Conservation (phyloP, 1,284 basidiomycete species). For the Lentinus polychrous region DNA sequence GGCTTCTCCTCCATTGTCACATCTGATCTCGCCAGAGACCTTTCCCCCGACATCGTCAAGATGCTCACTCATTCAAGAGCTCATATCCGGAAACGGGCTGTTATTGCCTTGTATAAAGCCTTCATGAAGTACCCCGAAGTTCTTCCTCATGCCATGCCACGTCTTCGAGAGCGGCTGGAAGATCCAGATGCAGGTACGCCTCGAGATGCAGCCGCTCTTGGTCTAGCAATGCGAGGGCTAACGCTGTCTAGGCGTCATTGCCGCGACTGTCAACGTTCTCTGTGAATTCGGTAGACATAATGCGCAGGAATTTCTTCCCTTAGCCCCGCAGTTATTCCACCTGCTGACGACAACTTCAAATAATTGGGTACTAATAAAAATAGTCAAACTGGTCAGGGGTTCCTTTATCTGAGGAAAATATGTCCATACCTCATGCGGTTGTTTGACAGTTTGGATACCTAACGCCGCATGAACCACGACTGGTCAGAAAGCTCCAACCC, state of each 20-base stretch:
- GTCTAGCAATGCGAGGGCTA: not conserved
- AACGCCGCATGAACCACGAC: slow-evolving; percentile 86
- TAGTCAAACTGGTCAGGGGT: slow-evolving; percentile 84
- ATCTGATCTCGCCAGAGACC: slow-evolving; percentile 82
- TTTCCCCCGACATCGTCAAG: slow-evolving; percentile 80
- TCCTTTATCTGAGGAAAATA: too few relatives aligned
- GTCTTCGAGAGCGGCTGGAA: slow-evolving; percentile 80
- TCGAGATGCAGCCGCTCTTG: not conserved
- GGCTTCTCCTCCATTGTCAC: slow-evolving; percentile 88
- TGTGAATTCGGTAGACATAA: slow-evolving; percentile 86
- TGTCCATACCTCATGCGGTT: slow-evolving; percentile 7
- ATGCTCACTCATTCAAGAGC: slow-evolving; percentile 91
- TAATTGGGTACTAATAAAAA: slow-evolving; percentile 99
- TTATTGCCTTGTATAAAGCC: slow-evolving; percentile 77
- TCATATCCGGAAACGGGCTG: slow-evolving; percentile 83
- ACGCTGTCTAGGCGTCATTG: slow-evolving; percentile 67
- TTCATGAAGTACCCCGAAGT: slow-evolving; percentile 78
- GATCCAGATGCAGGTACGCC: slow-evolving; percentile 71
- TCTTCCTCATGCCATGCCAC: slow-evolving; percentile 54
- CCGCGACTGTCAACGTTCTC: slow-evolving; percentile 89
- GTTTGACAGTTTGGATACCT: slow-evolving; percentile 76
- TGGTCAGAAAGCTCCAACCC: slow-evolving; percentile 90
- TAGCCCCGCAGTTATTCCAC: slow-evolving; percentile 92
- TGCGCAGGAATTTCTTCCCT: slow-evolving; percentile 71
- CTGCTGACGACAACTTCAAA: slow-evolving; percentile 93